Evolutionary conservation across 2,329 filamentous ascomycete species (phyloP), one percentile per base, ranked within the genome.

Genomic region (Penicillium sp.): DNA sequence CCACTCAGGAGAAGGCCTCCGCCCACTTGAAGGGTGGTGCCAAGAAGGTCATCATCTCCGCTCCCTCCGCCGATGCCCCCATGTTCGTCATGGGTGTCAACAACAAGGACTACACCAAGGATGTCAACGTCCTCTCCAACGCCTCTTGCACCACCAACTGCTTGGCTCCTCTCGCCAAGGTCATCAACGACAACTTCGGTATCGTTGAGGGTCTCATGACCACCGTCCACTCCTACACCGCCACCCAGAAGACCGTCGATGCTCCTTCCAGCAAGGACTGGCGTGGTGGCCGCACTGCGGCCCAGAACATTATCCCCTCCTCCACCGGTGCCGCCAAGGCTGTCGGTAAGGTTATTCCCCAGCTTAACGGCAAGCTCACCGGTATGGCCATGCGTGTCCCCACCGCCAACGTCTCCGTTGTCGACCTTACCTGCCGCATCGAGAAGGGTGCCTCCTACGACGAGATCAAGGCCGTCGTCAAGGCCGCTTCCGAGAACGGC

Each of bases 21-120:
- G 87, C 87, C 65, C 91, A 97, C 78, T 84, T 97, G 79, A 85
- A 87, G 77, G 91, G 90, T 72, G 91, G 91, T 74, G 91, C 91
- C 74, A 96, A 96, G 88, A 95, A 95, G 84, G 91, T 90, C 74
- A 77, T 90, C 80, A 90, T 77, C 72, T 75, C 73, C 54, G 74
- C 74, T 58, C 71, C 70, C 48, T 74, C 69, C 51, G 71, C 71
- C 49, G 93, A 98, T 79, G 93, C 93, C 69, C 91, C 91, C 72
- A 98, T 98, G 93, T 98, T 94, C 83, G 93, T 98, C 72, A 94
- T 96, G 84, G 93, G 93, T 73, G 93, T 98, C 79, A 98, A 97
- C 83, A 80, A 97, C 77, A 82, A 90, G 74, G 80, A 76, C 67
- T 97, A 97, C 85, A 91, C 87, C 75, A 84, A 85, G 72, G 87